Evolutionary conservation across 768 basidiomycete species (phyloP), one percentile per base, ranked within the genome.

Genomic region (Tylopilus sp.): DNA sequence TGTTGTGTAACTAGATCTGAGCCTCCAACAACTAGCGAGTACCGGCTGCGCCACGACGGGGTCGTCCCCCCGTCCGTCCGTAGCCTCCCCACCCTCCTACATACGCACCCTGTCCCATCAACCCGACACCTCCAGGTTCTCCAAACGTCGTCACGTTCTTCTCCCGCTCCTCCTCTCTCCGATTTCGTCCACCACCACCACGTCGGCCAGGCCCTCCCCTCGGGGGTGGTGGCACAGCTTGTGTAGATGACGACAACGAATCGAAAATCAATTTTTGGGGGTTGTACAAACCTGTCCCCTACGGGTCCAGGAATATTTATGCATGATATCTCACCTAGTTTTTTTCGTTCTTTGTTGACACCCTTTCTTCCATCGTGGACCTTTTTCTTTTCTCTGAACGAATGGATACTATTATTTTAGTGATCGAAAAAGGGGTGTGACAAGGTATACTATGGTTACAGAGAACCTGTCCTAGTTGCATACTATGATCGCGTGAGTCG

Each of bases 81-180:
- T 82, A 82, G 14, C 85, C 85, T 33, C 86, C 86, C 85, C 86
- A 89, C 17, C 85, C 87, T 44, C 82, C 79, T n/a, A 87, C 85
- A 69, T 89, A 88, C 12, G 83, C 85, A 34, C 86, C 86, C 25
- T 87, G 87, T 0, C 88, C 88, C 76, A 89, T 78, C 46, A 89
- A 66, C 7, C 89, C 87, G 17, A 87, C 80, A 44, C 86, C 86
- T 12, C 89, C 89, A 9, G 89, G 83, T 66, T 92, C 90, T 3
- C 90, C 91, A 76, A 93, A 93, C 9, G 90, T 92, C 28, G 87
- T 86, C 10, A 92, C 83, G 61, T 92, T 92, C 69, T 80, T 83
- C 69, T 90, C 88, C 54, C 90, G 71, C 65, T 92, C 90, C 61
- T 92, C 91, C 60, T 92, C 89, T 40, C 90, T 72, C 60, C 89